phyloP scores from a whole-genome alignment of 2,329 filamentous ascomycete species.

The Incumbomyces lentus region DNA sequence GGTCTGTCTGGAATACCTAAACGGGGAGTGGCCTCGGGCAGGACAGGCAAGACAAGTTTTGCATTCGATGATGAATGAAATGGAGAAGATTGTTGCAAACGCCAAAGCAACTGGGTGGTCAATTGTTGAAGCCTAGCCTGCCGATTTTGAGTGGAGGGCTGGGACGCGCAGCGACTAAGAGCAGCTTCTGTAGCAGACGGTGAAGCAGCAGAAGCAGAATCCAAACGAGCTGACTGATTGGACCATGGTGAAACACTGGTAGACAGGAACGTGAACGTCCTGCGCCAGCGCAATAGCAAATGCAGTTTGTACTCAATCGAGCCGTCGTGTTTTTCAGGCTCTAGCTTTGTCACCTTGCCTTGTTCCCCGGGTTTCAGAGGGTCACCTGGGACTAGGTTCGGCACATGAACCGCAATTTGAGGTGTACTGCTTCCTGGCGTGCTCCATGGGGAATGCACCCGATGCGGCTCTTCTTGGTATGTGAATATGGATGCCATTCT shows the following conservation, averaged over 20 bases:
- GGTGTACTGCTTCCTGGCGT: constrained; percentile 41
- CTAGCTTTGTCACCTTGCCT: constrained; percentile 59
- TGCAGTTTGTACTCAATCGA: constrained; percentile 96
- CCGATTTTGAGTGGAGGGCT: constrained; percentile 49
- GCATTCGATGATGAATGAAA: constrained; percentile 73
- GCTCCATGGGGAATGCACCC: constrained; percentile 86
- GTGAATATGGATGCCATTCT: constrained; percentile 91
- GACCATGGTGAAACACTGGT: constrained; percentile 34
- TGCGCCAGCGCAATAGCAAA: constrained; percentile 66
- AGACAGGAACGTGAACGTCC: constrained; percentile 61
- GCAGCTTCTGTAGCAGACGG: constrained; percentile 8
- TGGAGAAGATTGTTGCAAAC: constrained; percentile 85
- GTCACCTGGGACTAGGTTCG: constrained; percentile 21
- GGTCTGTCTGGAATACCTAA: constrained; percentile 47
- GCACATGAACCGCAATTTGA: constrained; percentile 22
- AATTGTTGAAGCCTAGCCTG: constrained; percentile 81
- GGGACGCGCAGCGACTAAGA: constrained; percentile 27
- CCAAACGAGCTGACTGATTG: constrained; percentile 23
- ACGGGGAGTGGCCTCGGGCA: constrained; percentile 55
- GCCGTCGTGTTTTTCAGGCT: constrained; percentile 85
- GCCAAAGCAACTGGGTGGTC: constrained; percentile 90
- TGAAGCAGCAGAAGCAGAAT: constrained; percentile 20
- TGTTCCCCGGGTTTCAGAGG: constrained; percentile 32
- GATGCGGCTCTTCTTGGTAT: constrained; percentile 76
- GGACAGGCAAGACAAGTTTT: constrained; percentile 61